Evolutionary conservation across 257 asterid species (phyloP), one percentile per base, ranked within the genome.

Genomic region (Datura wrightii): DNA sequence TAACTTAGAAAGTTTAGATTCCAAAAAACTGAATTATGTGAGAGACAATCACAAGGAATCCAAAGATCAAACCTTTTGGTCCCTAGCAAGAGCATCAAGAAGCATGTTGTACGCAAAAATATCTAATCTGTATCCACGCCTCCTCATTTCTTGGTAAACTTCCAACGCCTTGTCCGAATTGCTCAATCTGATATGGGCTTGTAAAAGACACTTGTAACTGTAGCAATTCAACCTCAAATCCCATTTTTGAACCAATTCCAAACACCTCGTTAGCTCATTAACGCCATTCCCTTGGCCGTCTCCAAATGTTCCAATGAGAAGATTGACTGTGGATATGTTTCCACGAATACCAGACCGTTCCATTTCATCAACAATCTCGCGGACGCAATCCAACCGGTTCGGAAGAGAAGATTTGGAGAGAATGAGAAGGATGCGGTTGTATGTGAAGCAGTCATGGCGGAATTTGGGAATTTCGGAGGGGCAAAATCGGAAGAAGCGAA

Each of bases 171-270:
- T 90, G 63, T 84, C 65, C 85, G 89, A 84, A 78, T 91, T 90
- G 52, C 86, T 79, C 54, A 90, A 91, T 82, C 99, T 93, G 91
- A 96, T 85, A 80, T 92, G 93, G 18, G 95, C 98, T 84, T 94
- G 98, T 74, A 94, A 87, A 84, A 96, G 95, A 87, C 98, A 94
- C 93, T 94, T 96, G 18, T 92, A 94, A n/a, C 95, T 93, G 79
- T 96, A 96, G 72, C 91, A 86, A 86, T 93, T 96, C 87, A 93
- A 59, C 86, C 72, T 87, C 91, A 96, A 87, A 10, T 85, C 94
- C 99, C 99, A 96, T 85, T 92, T 91, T 90, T 92, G 89, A 89
- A 93, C 89, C 93, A 93, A 67, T 16, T 83, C 89, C 90, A 94
- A 91, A 84, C 98, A 93, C 85, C 86, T 92, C 79, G 87, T 90